These are phyloP conservation scores for Trametes cubensis DNA, from an alignment of 768 basidiomycete species.

Conservation along the genomic window DNA sequence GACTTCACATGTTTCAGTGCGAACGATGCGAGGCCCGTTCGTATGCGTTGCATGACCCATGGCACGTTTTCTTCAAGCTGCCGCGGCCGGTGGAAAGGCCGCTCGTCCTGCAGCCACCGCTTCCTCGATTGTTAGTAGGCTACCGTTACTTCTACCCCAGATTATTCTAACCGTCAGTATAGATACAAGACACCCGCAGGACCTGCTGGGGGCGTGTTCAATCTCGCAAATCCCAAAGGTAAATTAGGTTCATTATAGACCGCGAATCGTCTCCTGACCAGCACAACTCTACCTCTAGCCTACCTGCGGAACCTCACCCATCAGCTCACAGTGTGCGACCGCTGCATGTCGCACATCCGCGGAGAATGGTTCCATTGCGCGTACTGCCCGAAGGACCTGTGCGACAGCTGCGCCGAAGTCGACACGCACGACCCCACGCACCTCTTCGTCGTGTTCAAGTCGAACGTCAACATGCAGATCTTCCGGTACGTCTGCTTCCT, in stretches of 20 bases:
- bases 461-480: constrained; percentile 35
- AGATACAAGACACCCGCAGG: constrained; percentile 72
- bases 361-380: constrained; percentile 93
- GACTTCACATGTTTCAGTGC: constrained; percentile 53
- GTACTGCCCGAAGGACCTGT: constrained; percentile 87
- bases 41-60: constrained; percentile 78
- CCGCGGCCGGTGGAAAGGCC: constrained; percentile 73
- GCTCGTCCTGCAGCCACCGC: constrained; percentile 57
- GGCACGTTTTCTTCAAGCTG: constrained; percentile 88
- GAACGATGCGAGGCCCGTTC: constrained; percentile 77
- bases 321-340: constrained; percentile 77
- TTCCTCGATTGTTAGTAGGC: constrained; percentile 65
- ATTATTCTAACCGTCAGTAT: constrained; percentile 17
- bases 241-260: constrained; percentile 17
- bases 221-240: constrained; percentile 60
- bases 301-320: constrained; percentile 68
- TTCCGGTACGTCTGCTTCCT: constrained; percentile 20
- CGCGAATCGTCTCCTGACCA: neutral
- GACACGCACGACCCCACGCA: constrained; percentile 85
- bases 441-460: constrained; percentile 87
- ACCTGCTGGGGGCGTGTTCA: constrained; percentile 44
- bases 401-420: constrained; percentile 75
- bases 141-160: constrained; percentile 12
- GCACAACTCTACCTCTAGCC: constrained; percentile 40
- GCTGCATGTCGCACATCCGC: constrained; percentile 78